Evolutionary conservation across 768 basidiomycete genomes (phyloP), one percentile per base, ranked within the genome.

Genomic region (Pisolithus orientalis): DNA sequence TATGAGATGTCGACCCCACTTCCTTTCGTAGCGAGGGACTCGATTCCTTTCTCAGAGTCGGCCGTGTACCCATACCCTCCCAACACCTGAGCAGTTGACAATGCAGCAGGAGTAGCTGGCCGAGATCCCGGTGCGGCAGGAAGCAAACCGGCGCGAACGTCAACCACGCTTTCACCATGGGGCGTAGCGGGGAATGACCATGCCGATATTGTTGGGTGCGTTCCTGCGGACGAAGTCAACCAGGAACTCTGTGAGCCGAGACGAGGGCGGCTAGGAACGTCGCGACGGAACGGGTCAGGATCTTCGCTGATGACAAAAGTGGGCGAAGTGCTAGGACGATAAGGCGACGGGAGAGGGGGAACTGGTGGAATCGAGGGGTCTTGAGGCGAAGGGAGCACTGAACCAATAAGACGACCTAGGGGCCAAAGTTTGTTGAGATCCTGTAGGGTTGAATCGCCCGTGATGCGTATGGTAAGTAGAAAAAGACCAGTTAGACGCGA

Each of bases 401-500:
- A 84, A 84, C 83, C 83, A 84, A 62, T 77, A 80, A 0, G 83
- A 77, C 1, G 84, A 83, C 63, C 82, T 84, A 39, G 62, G 53
- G 4, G 64, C 64, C 43, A 69, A 63, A n/a, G 70, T 70, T 4
- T 63, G 65, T 14, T 66, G 51, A 29, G 72, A 70, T 14, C 61
- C 58, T 2, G 59, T 61, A 14, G 52, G 39, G 40, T 53, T 53
- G 27, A 42, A 27, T 29, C 55, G 57, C 43, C 39, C 38, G 1
- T 63, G 59, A 10, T 57, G 62, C 43, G 74, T 72, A 25, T 81
- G 77, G 59, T 82, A 80, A 2, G 85, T 87, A 1, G 84, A 83
- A 66, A 87, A 85, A 1, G 85, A 87, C 79, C 84, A 87, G 16
- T 78, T 78, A 8, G 85, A 88, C 27, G 80, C 64, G 1, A 85